phyloP scores from a whole-genome alignment of 176 grass and related monocot genomes.

The Oryza punctata region DNA sequence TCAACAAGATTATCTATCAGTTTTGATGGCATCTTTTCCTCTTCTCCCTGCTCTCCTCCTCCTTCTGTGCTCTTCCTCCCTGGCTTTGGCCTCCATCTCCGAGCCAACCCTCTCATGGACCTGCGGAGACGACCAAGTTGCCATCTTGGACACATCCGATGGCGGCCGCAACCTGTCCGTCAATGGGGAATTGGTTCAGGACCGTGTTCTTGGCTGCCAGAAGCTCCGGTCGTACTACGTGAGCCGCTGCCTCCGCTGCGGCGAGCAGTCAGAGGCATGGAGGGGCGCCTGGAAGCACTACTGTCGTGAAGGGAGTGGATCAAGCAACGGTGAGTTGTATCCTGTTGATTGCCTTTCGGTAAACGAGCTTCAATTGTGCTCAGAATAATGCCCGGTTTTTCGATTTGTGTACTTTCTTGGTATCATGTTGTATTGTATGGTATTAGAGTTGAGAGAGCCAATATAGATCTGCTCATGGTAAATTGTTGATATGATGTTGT shows the following conservation, averaged over 20 bases:
- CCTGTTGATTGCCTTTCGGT: background rate
- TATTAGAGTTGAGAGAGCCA: no score
- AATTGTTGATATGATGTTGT: no score
- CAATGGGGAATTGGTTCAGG: constrained; percentile 56
- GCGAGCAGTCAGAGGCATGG: constrained; percentile 44
- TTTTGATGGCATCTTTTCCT: constrained; percentile 34
- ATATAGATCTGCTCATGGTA: background rate
- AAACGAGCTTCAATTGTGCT: background rate
- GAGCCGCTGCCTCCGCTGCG: constrained; percentile 65
- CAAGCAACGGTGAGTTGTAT: constrained; percentile 49
- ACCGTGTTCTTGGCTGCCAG: constrained; percentile 59
- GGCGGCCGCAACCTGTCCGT: constrained; percentile 55
- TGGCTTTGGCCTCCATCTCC: constrained; percentile 36
- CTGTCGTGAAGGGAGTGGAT: constrained; percentile 46
- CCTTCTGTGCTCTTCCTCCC: constrained; percentile 40
- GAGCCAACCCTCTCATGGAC: constrained; percentile 38
- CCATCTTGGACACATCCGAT: constrained; percentile 43
- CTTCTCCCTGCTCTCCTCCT: constrained; percentile 44
- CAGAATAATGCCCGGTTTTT: background rate
- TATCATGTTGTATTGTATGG: background rate
- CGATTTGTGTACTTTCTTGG: background rate
- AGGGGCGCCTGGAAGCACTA: constrained; percentile 46
- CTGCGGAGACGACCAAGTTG: constrained; percentile 66
- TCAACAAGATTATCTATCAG: constrained; percentile 4
- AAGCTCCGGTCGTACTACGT: constrained; percentile 63